These are phyloP conservation scores for Aspergillus sclerotioniger DNA, from an alignment of 495 filamentous ascomycete genomes.

Conservation along the genomic window DNA sequence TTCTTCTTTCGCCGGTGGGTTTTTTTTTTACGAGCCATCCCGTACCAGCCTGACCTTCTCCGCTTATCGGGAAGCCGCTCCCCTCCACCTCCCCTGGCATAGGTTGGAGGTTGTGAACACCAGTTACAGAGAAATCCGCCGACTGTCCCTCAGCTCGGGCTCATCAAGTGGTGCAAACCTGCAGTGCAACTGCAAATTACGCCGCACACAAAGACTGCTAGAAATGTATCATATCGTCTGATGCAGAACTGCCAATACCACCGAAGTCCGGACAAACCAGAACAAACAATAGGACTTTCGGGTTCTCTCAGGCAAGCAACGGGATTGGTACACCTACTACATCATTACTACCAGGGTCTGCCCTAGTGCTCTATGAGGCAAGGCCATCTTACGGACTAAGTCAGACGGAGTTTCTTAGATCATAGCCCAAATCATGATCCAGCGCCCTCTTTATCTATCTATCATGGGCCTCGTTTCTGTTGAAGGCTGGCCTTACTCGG, in stretches of 20 bases:
- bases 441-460: not conserved
- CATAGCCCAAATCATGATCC: no score
- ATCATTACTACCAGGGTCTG: not conserved
- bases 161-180: not conserved
- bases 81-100: not conserved
- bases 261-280: not conserved
- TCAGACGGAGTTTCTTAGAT: not conserved
- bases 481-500: not conserved
- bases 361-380: not conserved
- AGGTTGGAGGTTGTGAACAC: not conserved
- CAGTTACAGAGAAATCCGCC: not conserved
- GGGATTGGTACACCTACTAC: not conserved
- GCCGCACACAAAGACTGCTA: not conserved
- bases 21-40: slow-evolving; percentile 4
- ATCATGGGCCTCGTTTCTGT: not conserved
- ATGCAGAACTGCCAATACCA: not conserved
- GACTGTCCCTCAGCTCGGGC: not conserved
- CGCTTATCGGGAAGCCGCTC: slow-evolving; percentile 5
- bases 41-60: not conserved
- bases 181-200: not conserved
- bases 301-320: not conserved
- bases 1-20: not conserved
- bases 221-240: not conserved
- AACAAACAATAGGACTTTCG: not conserved
- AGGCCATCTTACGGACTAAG: not conserved